Evolutionary conservation across 73 alveolate species (phyloP).

Genomic region (Paramecium sonneborni): DNA sequence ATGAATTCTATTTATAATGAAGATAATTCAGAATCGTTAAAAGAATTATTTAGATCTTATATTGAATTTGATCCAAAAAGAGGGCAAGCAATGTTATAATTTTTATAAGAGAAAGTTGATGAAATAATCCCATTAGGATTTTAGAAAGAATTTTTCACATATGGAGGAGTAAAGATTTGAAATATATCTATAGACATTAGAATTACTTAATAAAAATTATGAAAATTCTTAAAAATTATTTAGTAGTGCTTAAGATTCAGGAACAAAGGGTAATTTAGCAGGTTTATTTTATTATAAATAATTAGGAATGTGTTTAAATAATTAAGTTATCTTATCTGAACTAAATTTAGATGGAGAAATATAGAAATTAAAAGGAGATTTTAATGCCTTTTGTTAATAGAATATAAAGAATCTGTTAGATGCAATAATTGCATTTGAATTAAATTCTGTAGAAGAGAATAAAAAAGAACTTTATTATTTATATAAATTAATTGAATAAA

Average conservation of each 20-base stretch:
- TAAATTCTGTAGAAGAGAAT: neutral
- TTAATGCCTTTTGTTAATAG: neutral
- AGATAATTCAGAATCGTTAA: neutral
- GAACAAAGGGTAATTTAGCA: neutral
- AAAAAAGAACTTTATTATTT: neutral
- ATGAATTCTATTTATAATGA: conserved; percentile 30
- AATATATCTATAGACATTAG: neutral
- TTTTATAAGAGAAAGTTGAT: neutral
- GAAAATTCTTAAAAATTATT: neutral
- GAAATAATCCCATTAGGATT: neutral
- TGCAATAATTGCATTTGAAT: conserved; percentile 1
- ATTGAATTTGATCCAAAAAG: neutral
- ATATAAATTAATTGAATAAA: conserved; percentile 34
- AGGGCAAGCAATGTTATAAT: neutral
- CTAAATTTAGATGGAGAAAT: neutral
- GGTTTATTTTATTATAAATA: neutral
- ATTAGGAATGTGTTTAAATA: neutral
- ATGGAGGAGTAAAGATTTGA: neutral
- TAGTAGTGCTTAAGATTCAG: neutral
- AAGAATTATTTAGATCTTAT: neutral
- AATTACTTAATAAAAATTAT: neutral
- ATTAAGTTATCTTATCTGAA: neutral
- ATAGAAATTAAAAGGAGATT: neutral
- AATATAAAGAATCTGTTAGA: neutral
- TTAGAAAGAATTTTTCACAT: neutral